Evolutionary conservation across 768 basidiomycete species (phyloP).

Genomic region (Fistulinella prunicolor): DNA sequence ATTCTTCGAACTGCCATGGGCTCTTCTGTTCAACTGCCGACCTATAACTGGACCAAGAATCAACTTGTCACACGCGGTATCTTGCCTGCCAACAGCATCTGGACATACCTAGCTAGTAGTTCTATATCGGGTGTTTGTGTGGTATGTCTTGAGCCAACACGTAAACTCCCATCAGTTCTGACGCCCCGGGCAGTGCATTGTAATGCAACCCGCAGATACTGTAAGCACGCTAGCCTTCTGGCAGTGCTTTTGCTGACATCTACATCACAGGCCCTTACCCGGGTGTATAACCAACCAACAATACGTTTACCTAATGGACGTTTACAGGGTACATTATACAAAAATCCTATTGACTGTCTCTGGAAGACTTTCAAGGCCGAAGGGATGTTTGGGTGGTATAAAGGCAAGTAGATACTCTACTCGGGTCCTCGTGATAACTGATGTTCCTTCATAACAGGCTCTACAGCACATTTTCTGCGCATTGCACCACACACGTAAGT

Average conservation of each 20-base stretch:
- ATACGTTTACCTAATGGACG: constrained; percentile 65
- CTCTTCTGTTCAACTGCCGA: constrained; percentile 92
- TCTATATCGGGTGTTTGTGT: constrained; percentile 90
- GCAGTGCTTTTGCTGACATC: not conserved
- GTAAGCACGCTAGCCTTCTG: constrained; percentile 40
- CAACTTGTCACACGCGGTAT: constrained; percentile 67
- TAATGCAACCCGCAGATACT: constrained; percentile 95
- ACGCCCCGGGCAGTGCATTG: constrained; percentile 54
- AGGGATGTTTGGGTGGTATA: constrained; percentile 93
- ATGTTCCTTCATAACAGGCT: constrained; percentile 47
- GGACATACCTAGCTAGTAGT: constrained; percentile 87
- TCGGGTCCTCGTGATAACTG: not conserved
- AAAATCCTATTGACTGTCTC: constrained; percentile 91
- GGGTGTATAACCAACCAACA: constrained; percentile 96
- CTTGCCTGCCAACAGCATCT: constrained; percentile 71
- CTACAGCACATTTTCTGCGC: constrained; percentile 89
- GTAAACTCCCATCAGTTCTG: constrained; percentile 6
- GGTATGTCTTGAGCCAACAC: constrained; percentile 44
- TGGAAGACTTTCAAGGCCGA: constrained; percentile 94
- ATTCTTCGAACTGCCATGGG: constrained; percentile 94
- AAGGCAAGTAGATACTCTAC: constrained; percentile 48
- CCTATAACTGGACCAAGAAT: constrained; percentile 91
- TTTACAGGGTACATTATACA: constrained; percentile 75
- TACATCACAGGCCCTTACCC: constrained; percentile 65
- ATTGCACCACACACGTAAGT: constrained; percentile 90